Evolutionary conservation across 1,139 yeast genomes (phyloP), one percentile per base, ranked within the genome.

Genomic region (Geotrichum macrosporum): DNA sequence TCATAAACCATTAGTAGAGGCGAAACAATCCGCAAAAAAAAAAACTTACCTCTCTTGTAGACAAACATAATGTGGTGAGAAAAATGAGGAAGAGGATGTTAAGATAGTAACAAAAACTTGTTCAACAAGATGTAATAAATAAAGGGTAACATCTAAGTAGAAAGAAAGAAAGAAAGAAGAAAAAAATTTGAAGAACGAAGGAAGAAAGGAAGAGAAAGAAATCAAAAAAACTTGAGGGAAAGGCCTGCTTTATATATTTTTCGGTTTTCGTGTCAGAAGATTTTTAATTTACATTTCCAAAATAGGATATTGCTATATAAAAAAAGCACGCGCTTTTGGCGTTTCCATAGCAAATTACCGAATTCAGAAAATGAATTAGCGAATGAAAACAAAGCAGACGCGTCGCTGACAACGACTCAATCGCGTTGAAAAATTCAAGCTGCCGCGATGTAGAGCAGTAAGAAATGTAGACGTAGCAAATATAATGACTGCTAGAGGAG

Each of bases 31-130:
- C 10, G 21, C 20, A 10, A 10, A 2, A 12, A 18, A 10, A 18
- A 15, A 4, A 9, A 42, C 56, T 9, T 50, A 60, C 63, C 62
- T 70, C 82, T 72, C 66, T 77, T 77, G 62, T 68, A 73, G 49
- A 76, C 80, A 62, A 70, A 75, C 80, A 76, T 76, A 35, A 34
- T 50, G 46, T 16, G 29, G 16, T 16, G 30, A 15, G 15, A 18
- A 26, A 26, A 31, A 35, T 21, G 20, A 34, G 19, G 18, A 26
- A 24, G 13, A 32, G 15, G 22, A 5, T 16, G 27, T 29, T 15
- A 29, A 29, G 10, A 29, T 29, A 12, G 6, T 19, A 22, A 21
- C 27, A 16, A 35, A 19, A 29, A 16, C 46, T 24, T 31, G 46
- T 36, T 22, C 35, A 18, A 29, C 34, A 32, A 37, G 26, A 30